phyloP scores from a whole-genome alignment of 768 basidiomycete species.

The Boletus rubescentipes region DNA sequence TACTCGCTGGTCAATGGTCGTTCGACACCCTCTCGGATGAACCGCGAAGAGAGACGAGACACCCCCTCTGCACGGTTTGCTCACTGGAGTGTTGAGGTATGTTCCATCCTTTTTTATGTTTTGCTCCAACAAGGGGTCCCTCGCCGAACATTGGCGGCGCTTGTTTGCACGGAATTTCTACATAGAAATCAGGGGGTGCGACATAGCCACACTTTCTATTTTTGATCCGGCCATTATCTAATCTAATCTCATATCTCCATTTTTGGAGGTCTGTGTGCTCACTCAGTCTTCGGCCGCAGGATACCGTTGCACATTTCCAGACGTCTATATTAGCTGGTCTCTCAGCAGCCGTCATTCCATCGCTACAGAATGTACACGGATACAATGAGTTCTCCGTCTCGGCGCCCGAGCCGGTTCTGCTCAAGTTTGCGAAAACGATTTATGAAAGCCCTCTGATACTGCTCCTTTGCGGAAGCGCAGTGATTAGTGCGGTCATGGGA shows the following conservation, averaged over 20 bases:
- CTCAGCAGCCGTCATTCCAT: slow-evolving; percentile 56
- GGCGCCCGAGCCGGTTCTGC: slow-evolving; percentile 70
- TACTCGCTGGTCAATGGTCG: slow-evolving; percentile 33
- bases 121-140: background rate
- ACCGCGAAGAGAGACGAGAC: slow-evolving; percentile 37
- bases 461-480: slow-evolving; percentile 85
- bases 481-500: slow-evolving; percentile 90
- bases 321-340: slow-evolving; percentile 66
- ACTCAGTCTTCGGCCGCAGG: slow-evolving; percentile 41
- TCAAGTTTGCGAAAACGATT: slow-evolving; percentile 94
- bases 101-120: slow-evolving; percentile 24
- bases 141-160: too few species aligned
- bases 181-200: slow-evolving; percentile 8
- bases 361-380: slow-evolving; percentile 67
- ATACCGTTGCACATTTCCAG: slow-evolving; percentile 69
- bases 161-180: slow-evolving; percentile 4
- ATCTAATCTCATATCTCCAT: background rate
- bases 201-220: slow-evolving; percentile 10
- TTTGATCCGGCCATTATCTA: background rate
- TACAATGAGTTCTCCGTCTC: slow-evolving; percentile 95
- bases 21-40: slow-evolving; percentile 8
- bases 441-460: slow-evolving; percentile 94
- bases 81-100: slow-evolving; percentile 61
- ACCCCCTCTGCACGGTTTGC: slow-evolving; percentile 72
- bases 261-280: slow-evolving; percentile 5